Evolutionary conservation across 352 stramenopile genomes (phyloP).

Genomic region (Pythium angustatum): DNA sequence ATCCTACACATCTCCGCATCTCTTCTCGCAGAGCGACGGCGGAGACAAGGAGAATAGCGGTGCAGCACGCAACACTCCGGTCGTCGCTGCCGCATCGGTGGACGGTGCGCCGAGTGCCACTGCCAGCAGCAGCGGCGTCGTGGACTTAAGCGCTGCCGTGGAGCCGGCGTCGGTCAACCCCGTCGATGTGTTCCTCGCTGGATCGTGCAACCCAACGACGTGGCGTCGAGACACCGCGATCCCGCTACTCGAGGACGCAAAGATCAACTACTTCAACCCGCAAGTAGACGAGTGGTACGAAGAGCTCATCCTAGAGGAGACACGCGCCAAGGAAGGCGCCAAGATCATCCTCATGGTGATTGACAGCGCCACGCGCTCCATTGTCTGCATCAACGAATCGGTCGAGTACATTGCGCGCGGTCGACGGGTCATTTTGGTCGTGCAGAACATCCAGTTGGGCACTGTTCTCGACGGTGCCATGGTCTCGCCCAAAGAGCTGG

Average conservation of each 20-base stretch:
- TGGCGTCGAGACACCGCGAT: constrained; percentile 82
- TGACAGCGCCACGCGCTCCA: constrained; percentile 70
- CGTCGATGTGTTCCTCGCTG: constrained; percentile 79
- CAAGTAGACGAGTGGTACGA: constrained; percentile 90
- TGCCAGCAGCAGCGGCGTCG: no score
- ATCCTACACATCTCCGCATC: constrained; percentile 68
- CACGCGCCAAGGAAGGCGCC: constrained; percentile 77
- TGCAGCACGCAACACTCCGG: constrained; percentile 10
- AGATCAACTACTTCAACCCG: constrained; percentile 85
- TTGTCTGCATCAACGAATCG: constrained; percentile 87
- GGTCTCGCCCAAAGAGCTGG: constrained; percentile 62
- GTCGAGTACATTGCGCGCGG: constrained; percentile 86
- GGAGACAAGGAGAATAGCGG: constrained; percentile 24
- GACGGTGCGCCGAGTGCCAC: no score
- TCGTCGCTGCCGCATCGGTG: background rate
- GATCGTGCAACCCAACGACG: constrained; percentile 89
- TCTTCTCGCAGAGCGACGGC: constrained; percentile 32
- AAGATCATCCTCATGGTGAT: constrained; percentile 88
- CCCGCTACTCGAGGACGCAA: constrained; percentile 62
- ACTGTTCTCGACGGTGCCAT: constrained; percentile 49
- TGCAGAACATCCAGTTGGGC: constrained; percentile 70
- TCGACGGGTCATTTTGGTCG: constrained; percentile 72
- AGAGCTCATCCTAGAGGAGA: constrained; percentile 82
- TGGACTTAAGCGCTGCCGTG: background rate
- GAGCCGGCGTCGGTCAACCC: constrained; percentile 32